phyloP scores from a whole-genome alignment of 495 filamentous ascomycete species.

The Hypoxylon subgilvum region DNA sequence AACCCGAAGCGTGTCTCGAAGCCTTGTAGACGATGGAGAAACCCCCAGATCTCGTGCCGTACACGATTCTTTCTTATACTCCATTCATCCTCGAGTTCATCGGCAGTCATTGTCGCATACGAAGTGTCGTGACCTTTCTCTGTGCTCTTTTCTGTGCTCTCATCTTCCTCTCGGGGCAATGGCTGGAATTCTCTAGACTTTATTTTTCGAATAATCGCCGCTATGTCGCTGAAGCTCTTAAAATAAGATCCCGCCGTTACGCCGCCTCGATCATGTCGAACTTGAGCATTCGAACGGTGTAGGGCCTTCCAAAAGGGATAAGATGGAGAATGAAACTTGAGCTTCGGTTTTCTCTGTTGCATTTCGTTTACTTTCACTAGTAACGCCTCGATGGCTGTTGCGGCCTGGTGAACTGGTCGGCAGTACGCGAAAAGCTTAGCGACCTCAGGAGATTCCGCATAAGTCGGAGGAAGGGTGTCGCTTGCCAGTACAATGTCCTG shows the following conservation, averaged over 20 bases:
- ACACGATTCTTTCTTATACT: slow-evolving; percentile 40
- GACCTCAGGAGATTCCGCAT: slow-evolving; percentile 49
- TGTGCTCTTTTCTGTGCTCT: slow-evolving; percentile 36
- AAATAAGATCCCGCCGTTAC: slow-evolving; percentile 59
- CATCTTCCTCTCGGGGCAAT: slow-evolving; percentile 29
- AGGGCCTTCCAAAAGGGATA: slow-evolving; percentile 60
- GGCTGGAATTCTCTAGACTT: slow-evolving; percentile 37
- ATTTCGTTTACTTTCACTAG: slow-evolving; percentile 55
- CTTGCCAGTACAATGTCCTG: slow-evolving; percentile 41
- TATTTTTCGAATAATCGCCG: slow-evolving; percentile 36
- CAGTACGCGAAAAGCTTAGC: slow-evolving; percentile 62
- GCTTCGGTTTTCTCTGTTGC: slow-evolving; percentile 43
- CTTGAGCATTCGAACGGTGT: slow-evolving; percentile 60
- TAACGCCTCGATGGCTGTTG: slow-evolving; percentile 53
- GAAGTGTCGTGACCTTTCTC: slow-evolving; percentile 25
- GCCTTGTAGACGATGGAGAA: slow-evolving; percentile 61
- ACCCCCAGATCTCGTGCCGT: slow-evolving; percentile 54
- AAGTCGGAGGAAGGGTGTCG: slow-evolving; percentile 42
- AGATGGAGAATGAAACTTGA: slow-evolving; percentile 52
- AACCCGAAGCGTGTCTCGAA: slow-evolving; percentile 65
- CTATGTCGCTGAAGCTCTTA: slow-evolving; percentile 55
- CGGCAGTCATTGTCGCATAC: slow-evolving; percentile 33
- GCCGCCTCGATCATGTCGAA: slow-evolving; percentile 64
- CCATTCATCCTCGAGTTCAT: slow-evolving; percentile 29
- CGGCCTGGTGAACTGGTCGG: slow-evolving; percentile 60